Evolutionary conservation across 805 yeast species (phyloP), one percentile per base, ranked within the genome.

Genomic region (Nematodospora valgi): DNA sequence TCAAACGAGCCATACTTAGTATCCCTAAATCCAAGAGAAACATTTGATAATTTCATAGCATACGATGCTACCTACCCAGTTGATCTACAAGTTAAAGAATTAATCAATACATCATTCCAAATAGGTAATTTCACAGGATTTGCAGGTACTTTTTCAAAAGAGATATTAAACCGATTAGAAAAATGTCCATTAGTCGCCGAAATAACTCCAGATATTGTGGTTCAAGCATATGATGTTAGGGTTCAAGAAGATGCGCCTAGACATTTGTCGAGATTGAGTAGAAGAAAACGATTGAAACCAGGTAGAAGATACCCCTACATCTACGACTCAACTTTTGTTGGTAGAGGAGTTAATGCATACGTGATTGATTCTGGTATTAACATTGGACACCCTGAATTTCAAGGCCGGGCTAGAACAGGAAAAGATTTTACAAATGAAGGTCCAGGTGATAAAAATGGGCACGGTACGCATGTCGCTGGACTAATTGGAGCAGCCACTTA

Each of bases 321-420:
- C 39, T 83, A 72, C 47, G 74, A 76, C 31, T 51, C 52, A 0
- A 55, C 58, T 0, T 56, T 56, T 18, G 54, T 56, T 26, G 95
- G 95, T 0, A 62, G 62, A 34, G 74, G 69, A 19, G 84, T 86
- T 1, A 73, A 74, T 40, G 93, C 80, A 0, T 89, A 89, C 54
- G 75, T 89, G 20, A 68, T 88, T 31, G 97, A 89, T 57, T 83
- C 95, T 1, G 98, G 98, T 2, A 76, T 84, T 9, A 61, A 59
- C 42, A 62, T 65, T n/a, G 70, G 65, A 2, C 82, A 80, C 53
- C 77, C 77, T 6, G 82, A 81, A 25, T 71, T 84, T 51, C 80
- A 72, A 44, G 81, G 79, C 0, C 59, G 91, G 33, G 85, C 81
- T 4, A 47, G 46, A 6, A 52, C 58, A 40, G 88, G 88, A 0